Conservation (phyloP, 495 filamentous ascomycete species). For the Xanthoparmelia taractica region DNA sequence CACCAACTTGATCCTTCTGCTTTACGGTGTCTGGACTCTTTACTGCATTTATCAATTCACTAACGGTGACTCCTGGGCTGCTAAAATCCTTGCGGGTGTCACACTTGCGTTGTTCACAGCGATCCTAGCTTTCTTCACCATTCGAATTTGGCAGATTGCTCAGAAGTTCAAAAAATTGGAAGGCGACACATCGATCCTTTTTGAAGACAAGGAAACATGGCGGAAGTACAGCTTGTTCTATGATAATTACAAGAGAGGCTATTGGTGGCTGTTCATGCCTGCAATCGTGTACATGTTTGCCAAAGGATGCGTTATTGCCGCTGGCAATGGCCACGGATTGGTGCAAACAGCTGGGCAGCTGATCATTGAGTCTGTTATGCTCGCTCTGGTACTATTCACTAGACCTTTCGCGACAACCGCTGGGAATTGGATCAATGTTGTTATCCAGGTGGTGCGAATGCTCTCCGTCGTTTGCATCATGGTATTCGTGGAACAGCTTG, state of each 20-base stretch:
- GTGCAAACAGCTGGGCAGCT: conserved; percentile 71
- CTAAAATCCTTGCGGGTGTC: conserved; percentile 73
- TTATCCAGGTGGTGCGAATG: conserved; percentile 90
- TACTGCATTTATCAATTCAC: conserved; percentile 96
- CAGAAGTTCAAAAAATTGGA: conserved; percentile 62
- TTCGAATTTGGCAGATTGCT: conserved; percentile 73
- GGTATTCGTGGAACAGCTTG: conserved; percentile 89
- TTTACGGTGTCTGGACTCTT: conserved; percentile 92
- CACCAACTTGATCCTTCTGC: conserved; percentile 80
- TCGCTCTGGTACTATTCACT: conserved; percentile 69
- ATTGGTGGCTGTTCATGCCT: conserved; percentile 96
- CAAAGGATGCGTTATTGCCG: conserved; percentile 82
- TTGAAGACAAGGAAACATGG: conserved; percentile 86
- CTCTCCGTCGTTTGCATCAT: conserved; percentile 83
- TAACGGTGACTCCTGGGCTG: conserved; percentile 91
- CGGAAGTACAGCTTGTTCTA: conserved; percentile 96
- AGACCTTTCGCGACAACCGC: conserved; percentile 79
- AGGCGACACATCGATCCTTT: conserved; percentile 66
- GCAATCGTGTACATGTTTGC: conserved; percentile 87
- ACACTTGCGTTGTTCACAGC: conserved; percentile 75
- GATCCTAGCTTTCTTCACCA: conserved; percentile 69
- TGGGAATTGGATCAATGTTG: conserved; percentile 86
- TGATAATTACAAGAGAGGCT: conserved; percentile 83
- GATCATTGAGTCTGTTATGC: conserved; percentile 65
- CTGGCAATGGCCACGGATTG: conserved; percentile 78